Evolutionary conservation across 345 rosid genomes (phyloP).

Genomic region (Psidium guajava): DNA sequence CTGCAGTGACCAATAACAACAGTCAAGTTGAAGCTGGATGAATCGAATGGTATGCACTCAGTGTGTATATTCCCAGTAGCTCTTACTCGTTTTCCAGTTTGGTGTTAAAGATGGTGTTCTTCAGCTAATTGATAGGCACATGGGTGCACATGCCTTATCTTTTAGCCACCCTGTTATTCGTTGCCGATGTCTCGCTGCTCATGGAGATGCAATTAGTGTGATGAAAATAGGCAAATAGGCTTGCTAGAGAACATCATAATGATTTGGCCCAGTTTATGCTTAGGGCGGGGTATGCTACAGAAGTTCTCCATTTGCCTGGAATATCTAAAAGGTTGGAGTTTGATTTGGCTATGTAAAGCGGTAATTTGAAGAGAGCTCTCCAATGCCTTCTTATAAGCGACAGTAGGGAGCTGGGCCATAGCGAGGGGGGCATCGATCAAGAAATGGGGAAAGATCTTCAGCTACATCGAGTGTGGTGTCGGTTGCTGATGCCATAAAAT

Average conservation of each 20-base stretch:
- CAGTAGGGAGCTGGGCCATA: conserved; percentile 89
- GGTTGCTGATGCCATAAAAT: no score
- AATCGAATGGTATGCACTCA: conserved; percentile 90
- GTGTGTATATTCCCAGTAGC: conserved; percentile 93
- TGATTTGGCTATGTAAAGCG: conserved; percentile 96
- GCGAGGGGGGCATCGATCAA: no score
- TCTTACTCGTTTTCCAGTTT: no score
- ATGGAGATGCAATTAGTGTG: conserved; percentile 96
- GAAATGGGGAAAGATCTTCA: no score
- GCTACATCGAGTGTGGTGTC: no score
- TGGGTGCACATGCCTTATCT: conserved; percentile 94
- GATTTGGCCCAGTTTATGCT: conserved; percentile 96
- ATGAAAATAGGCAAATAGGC: conserved; percentile 97
- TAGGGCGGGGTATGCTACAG: conserved; percentile 98
- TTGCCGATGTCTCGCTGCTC: conserved; percentile 95
- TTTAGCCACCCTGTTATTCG: conserved; percentile 96
- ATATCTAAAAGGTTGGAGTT: conserved; percentile 99
- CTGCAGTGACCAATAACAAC: conserved; percentile 24
- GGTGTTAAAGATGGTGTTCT: conserved; percentile 99
- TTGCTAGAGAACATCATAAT: conserved; percentile 97
- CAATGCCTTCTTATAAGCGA: conserved; percentile 92
- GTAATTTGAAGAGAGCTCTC: conserved; percentile 95
- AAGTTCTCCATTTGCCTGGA: conserved; percentile 99
- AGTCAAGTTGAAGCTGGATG: conserved; percentile 76
- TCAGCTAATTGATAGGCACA: conserved; percentile 97